Base-by-base conservation (phyloP, 2,329 filamentous ascomycete genomes). In the Drechslerella stenobrocha region DNA sequence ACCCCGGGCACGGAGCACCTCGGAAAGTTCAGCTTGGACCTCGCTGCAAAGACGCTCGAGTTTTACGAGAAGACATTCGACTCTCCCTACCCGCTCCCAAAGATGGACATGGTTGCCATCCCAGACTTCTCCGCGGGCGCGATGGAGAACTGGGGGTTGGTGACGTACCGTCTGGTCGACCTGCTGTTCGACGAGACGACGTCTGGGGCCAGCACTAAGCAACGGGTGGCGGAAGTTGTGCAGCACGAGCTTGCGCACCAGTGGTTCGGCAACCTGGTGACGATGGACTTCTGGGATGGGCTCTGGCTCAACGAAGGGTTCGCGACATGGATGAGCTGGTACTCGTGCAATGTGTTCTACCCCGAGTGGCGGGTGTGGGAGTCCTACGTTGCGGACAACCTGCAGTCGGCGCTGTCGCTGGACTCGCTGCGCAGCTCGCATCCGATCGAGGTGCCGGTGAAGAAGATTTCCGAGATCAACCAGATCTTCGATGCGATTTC, bases 321-420 rank as follows among this genome's bases (percentile, higher is more conserved):
- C 73, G 89, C 90, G 28, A 95, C 89, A 35, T 89, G 88, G 85
- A 90, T 93, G 89, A 91, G 88, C 67, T 87, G 90, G 89, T 93
- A 93, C 78, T 90, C 89, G 42, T 95, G 90, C 82, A 92, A 97
- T 76, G 83, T 83, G 61, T 96, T 97, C 80, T 97, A 91, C 78
- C 92, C 92, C 6, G 92, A 97, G 77, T 97, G 92, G 92, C 95
- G 95, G 78, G 90, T 97, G 11, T 97, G 92, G 92, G 85, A 97
- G 77, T 87, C 86, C 24, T 97, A 96, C 76, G 91, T 97, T 59
- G 91, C 89, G 28, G 91, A 96, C 75, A 95, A 89, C 74, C 82
- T 97, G 60, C 90, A 95, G 76, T 87, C 88, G 70, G 92, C 92
- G 1, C 81, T 97, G 34, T 86, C 87, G 20, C 83, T 97, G 3